Conservation (phyloP, 805 yeast genomes). For the Teunomyces tritomae region DNA sequence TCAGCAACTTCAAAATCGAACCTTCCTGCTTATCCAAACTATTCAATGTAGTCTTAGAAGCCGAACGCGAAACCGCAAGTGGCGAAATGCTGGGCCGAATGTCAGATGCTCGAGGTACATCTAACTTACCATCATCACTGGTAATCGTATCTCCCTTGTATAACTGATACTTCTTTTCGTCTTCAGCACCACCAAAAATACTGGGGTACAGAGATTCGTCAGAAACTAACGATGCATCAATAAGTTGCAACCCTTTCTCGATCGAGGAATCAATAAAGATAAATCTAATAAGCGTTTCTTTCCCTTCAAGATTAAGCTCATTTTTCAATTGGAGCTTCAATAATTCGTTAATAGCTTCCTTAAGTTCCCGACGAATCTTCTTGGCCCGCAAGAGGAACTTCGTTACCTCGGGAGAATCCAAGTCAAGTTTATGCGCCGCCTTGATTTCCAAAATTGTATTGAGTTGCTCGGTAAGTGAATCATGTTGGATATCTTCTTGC, state of each 20-base stretch:
- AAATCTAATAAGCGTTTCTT: conserved; percentile 69
- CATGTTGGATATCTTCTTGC: conserved; percentile 20
- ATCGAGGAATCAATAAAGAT: conserved; percentile 69
- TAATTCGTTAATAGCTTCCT: conserved; percentile 45
- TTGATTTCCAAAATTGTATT: conserved; percentile 32
- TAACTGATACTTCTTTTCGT: conserved; percentile 17
- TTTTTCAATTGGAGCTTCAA: conserved; percentile 54
- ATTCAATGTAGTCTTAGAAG: conserved; percentile 32
- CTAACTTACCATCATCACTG: conserved; percentile 4
- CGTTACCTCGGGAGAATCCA: conserved; percentile 30
- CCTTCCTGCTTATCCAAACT: conserved; percentile 43
- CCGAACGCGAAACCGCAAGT: conserved; percentile 15
- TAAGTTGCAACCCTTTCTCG: conserved; percentile 49
- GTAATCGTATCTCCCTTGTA: conserved; percentile 5
- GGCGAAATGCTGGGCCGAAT: conserved; percentile 11
- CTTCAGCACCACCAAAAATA: conserved; percentile 18
- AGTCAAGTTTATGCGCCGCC: conserved; percentile 30
- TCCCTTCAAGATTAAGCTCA: conserved; percentile 62
- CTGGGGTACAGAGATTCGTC: background rate
- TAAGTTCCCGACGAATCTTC: conserved; percentile 28
- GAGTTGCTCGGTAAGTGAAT: conserved; percentile 30
- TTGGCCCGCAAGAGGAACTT: conserved; percentile 26
- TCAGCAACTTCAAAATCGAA: conserved; percentile 35
- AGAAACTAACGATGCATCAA: conserved; percentile 31
- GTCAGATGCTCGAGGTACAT: background rate